Evolutionary conservation across 257 asterid genomes (phyloP).

Genomic region (Solanum gracilifrons): DNA sequence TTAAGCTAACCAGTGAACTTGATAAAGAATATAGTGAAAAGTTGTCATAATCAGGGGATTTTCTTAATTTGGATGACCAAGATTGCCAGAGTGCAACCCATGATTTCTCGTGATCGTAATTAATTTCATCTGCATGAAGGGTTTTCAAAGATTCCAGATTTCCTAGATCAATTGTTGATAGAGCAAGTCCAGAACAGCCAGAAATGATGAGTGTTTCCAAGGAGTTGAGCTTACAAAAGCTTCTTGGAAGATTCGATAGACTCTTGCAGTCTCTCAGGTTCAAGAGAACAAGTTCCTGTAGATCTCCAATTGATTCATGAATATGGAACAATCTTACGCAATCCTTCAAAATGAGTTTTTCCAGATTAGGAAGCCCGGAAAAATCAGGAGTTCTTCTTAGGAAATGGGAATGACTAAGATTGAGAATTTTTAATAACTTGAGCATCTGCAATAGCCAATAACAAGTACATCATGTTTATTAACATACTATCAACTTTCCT

Average conservation of each 20-base stretch:
- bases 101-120: background rate
- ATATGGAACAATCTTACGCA: background rate
- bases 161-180: background rate
- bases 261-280: slow-evolving; percentile 1
- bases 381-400: background rate
- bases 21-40: slow-evolving; percentile 1
- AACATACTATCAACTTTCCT: background rate
- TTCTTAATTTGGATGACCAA: background rate
- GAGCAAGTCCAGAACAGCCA: background rate
- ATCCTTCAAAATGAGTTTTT: slow-evolving; percentile 4
- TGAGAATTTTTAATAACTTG: background rate
- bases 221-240: slow-evolving; percentile 2
- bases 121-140: background rate
- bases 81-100: background rate
- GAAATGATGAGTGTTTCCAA: slow-evolving; percentile 1
- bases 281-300: background rate
- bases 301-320: slow-evolving; percentile 3
- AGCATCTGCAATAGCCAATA: background rate
- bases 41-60: background rate
- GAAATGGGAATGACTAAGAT: background rate
- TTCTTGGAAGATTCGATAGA: background rate
- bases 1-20: slow-evolving; percentile 3
- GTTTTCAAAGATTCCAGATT: slow-evolving; percentile 1
- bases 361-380: slow-evolving; percentile 5
- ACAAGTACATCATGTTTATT: background rate